phyloP scores from a whole-genome alignment of 768 basidiomycete genomes.

The Mycena maculata region DNA sequence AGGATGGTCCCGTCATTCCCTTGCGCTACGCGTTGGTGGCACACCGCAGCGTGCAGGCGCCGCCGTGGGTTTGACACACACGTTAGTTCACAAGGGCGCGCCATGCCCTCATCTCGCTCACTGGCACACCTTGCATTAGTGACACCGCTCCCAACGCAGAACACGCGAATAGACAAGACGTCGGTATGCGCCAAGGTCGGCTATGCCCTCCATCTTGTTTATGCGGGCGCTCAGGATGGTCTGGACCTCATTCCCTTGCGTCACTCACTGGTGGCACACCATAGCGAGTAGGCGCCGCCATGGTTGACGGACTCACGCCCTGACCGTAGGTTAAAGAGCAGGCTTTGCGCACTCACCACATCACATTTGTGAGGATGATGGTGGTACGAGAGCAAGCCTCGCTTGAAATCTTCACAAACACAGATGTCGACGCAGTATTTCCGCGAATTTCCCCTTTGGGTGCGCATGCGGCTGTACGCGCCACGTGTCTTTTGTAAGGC shows the following conservation, averaged over 20 bases:
- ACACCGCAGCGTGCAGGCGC: neutral
- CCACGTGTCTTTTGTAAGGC: no score
- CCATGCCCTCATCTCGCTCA: no score
- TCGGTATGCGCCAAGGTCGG: no score
- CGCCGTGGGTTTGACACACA: neutral
- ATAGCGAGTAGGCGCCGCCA: neutral
- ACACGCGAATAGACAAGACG: neutral
- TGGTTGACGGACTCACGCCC: neutral
- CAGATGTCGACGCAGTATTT: no score
- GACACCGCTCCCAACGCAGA: constrained; percentile 7
- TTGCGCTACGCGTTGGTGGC: constrained; percentile 2
- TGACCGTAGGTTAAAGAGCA: no score
- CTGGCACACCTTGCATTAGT: no score
- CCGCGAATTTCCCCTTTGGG: no score
- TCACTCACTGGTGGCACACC: neutral
- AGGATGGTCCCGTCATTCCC: neutral
- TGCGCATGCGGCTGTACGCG: no score
- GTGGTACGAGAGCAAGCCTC: no score
- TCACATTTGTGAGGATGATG: neutral
- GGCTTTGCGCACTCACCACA: neutral
- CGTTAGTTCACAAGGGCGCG: no score
- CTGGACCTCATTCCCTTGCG: neutral
- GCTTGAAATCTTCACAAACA: no score
- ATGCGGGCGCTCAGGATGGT: constrained; percentile 1
- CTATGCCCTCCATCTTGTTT: no score